These are phyloP conservation scores for Spongospora subterranea DNA, from an alignment of 208 protist genomes.

Conservation along the genomic window DNA sequence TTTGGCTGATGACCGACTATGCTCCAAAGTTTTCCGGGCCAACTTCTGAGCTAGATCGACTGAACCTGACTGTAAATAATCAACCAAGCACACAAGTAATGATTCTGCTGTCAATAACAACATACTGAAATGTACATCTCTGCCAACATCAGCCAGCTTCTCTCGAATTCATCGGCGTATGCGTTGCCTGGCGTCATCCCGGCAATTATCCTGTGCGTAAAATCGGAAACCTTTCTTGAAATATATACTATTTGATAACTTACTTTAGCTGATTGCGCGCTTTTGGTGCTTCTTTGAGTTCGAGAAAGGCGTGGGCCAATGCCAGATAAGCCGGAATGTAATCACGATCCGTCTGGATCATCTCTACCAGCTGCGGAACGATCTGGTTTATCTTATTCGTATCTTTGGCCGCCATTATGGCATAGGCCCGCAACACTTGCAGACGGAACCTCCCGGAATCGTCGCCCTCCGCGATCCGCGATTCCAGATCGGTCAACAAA, in stretches of 20 bases:
- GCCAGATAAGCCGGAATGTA: constrained; percentile 26
- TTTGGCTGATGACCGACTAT: constrained; percentile 56
- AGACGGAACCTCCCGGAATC: neutral
- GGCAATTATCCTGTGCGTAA: constrained; percentile 43
- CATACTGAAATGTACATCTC: constrained; percentile 30
- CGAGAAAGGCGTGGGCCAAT: constrained; percentile 23
- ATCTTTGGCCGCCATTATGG: neutral
- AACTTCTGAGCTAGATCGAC: constrained; percentile 63
- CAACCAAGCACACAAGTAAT: neutral
- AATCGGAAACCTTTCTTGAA: neutral
- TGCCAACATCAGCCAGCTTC: constrained; percentile 41
- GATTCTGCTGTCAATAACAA: neutral
- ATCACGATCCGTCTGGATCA: constrained; percentile 20
- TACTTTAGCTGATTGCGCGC: constrained; percentile 37
- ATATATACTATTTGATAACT: neutral
- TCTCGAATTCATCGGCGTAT: constrained; percentile 38
- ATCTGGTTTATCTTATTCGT: neutral
- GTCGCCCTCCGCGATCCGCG: neutral
- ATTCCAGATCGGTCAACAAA: neutral
- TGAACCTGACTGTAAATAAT: neutral
- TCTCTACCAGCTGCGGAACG: neutral
- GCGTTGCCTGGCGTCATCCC: neutral
- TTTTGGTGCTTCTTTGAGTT: constrained; percentile 2
- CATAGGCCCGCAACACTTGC: neutral
- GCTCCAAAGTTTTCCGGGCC: constrained; percentile 50